Base-by-base conservation (phyloP, 2,329 filamentous ascomycete genomes). In the Ophiostoma australiae region DNA sequence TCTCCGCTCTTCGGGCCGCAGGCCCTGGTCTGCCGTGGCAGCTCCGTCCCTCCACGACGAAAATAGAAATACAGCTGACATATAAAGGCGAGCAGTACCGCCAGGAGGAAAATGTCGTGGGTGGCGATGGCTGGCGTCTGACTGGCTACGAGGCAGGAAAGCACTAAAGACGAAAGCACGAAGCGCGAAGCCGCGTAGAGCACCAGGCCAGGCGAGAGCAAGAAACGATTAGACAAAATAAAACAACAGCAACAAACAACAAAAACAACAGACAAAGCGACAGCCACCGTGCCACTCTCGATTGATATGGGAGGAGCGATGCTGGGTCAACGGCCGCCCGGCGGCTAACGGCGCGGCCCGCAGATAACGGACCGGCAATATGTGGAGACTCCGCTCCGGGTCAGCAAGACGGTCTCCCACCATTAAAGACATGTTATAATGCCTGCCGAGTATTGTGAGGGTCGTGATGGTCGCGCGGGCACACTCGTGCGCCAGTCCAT, bases 341-440 rank as follows among this genome's bases (percentile, higher is more conserved):
- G 52, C 23, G 20, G 35, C 63, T 66, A 66, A 35, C 63, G 63
- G 63, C 35, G 63, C 63, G 63, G 33, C 63, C 63, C 63, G 63
- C 35, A 5, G 5, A 31, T 6, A 4, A 66, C n/a, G 33, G 63
- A 66, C 35, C 35, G 63, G 63, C 63, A 23, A 66, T 23, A 39
- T 66, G 63, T 66, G 63, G 63, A 27, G 35, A 37, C 35, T 10
- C 63, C 63, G 63, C 63, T 7, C 35, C 63, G 63, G 33, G 52
- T 31, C 52, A 8, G 52, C 48, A 7, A 15, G 17, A n/a, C 20
- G 20, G 11, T 11, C 8, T n/a, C 48, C 15, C 20, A 23, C 48
- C 37, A 2, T 7, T 10, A 39, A 39, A 39, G 37, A 39, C 27
- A 31, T 31, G 27, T 3, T 31, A 31, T 31, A 31, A 31, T 31